Base-by-base conservation (phyloP, 176 grass and related monocot genomes). In the Zea mays region DNA sequence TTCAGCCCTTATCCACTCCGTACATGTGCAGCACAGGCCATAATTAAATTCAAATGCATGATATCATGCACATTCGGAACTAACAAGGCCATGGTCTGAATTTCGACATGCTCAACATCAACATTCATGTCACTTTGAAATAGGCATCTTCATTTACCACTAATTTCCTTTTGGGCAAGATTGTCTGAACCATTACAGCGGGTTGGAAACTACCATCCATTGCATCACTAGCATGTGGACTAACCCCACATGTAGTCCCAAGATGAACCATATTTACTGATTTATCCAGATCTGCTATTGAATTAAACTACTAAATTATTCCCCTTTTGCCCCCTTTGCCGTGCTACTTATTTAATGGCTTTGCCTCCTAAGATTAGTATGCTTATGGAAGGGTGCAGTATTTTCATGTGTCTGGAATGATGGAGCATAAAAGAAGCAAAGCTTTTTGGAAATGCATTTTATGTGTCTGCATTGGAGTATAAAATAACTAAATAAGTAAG, bases 101-200 rank as follows among this genome's bases (percentile, higher is more conserved):
- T 8, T 52, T 67, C 15, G 15, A 6, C 34, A 14, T 7, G 11
- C 59, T 43, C 10, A 66, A 38, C 21, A 40, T 37, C 17, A 39
- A 42, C 13, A 72, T 9, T 77, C 34, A 20, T 49, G 13, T 16
- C n/a, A 77, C 61, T 43, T 4, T 15, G 8, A 85, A 87, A 72
- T 65, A 86, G 5, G 9, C 10, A 72, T 35, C 54, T 71, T 43
- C 17, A 4, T 65, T 44, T 67, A 59, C 5, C n/a, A 13, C 15
- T 59, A 0, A 14, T 47, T 14, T 68, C 20, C n/a, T 34, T 61
- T 75, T 34, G 4, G 15, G 10, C 12, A 58, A 19, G 51, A 12
- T 58, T 58, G 52, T 57, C 52, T 3, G 7, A 21, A 4, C 10
- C 51, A 57, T 56, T 41, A 55, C 16, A 56, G 35, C 14, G 38